phyloP scores from a whole-genome alignment of 306 rosid species.

The Sesbania bispinosa region DNA sequence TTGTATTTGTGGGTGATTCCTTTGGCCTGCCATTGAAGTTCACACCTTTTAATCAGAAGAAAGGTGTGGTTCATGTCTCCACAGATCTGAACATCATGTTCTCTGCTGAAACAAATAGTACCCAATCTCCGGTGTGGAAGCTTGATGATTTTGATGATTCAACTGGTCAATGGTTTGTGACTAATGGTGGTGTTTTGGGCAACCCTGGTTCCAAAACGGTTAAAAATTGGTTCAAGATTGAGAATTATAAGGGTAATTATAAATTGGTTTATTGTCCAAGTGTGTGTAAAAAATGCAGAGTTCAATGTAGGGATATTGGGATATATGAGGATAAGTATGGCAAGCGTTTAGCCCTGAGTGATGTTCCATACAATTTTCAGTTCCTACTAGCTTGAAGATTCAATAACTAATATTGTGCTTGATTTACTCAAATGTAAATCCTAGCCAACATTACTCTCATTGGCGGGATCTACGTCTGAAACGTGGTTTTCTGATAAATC shows the following conservation, averaged over 20 bases:
- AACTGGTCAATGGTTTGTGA: conserved; percentile 42
- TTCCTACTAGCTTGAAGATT: too few relatives aligned
- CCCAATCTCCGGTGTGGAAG: conserved; percentile 46
- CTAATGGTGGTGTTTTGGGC: conserved; percentile 45
- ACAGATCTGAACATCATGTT: conserved; percentile 50
- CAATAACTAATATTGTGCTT: too few relatives aligned
- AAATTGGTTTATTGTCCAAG: conserved; percentile 59
- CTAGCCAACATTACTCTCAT: too few relatives aligned
- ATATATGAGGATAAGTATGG: conserved; percentile 28
- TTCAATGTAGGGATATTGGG: conserved; percentile 45
- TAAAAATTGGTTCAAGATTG: conserved; percentile 65
- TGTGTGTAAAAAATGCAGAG: conserved; percentile 50
- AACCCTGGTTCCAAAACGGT: conserved; percentile 43
- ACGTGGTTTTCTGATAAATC: too few relatives aligned
- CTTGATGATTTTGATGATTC: conserved; percentile 35
- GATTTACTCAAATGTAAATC: too few relatives aligned
- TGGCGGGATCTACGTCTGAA: too few relatives aligned
- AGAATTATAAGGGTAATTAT: conserved; percentile 46
- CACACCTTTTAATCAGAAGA: conserved; percentile 30
- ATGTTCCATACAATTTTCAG: too few relatives aligned
- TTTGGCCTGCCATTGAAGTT: conserved; percentile 41
- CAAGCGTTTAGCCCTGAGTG: conserved; percentile 29
- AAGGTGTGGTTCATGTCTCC: conserved; percentile 37
- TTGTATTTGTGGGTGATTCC: too few relatives aligned
- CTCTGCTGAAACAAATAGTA: conserved; percentile 18